Percentiles rank a stretch among this genome's conserved stretches.
phyloP scores from a whole-genome alignment of 2,329 filamentous ascomycete species.

The Phaeoacremonium minimum region DNA sequence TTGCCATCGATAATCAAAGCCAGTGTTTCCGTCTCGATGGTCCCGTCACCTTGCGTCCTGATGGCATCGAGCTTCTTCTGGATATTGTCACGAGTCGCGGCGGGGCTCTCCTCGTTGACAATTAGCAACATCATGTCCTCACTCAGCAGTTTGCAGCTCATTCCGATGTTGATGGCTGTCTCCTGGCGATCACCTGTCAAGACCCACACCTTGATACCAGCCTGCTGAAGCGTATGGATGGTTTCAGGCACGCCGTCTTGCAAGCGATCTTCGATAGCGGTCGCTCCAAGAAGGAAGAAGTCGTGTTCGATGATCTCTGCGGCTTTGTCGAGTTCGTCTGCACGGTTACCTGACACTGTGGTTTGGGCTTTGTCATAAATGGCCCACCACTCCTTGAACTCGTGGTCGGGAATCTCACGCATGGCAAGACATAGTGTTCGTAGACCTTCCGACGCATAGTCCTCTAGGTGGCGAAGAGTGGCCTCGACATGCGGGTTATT shows the following conservation, averaged over 20 bases:
- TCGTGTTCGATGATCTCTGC: slow-evolving; percentile 93
- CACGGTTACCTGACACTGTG: slow-evolving; percentile 86
- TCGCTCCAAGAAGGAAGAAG: slow-evolving; percentile 86
- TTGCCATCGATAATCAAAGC: slow-evolving; percentile 96
- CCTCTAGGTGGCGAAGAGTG: slow-evolving; percentile 94
- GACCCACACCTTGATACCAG: slow-evolving; percentile 98
- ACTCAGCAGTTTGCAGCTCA: slow-evolving; percentile 97
- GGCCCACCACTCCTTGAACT: slow-evolving; percentile 82
- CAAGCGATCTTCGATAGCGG: slow-evolving; percentile 92
- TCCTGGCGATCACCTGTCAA: slow-evolving; percentile 96
- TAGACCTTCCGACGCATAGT: slow-evolving; percentile 94
- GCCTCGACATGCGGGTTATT: slow-evolving; percentile 83
- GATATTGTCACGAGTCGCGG: slow-evolving; percentile 80
- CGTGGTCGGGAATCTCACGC: slow-evolving; percentile 85
- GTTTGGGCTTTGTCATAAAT: slow-evolving; percentile 86
- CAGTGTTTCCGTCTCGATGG: slow-evolving; percentile 77
- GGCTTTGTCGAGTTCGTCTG: slow-evolving; percentile 94
- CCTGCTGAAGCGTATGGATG: slow-evolving; percentile 93
- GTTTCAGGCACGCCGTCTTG: slow-evolving; percentile 98
- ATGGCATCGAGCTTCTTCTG: slow-evolving; percentile 93
- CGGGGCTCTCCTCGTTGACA: slow-evolving; percentile 82
- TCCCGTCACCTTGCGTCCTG: slow-evolving; percentile 71
- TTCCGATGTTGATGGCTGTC: slow-evolving; percentile 98
- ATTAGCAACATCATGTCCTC: slow-evolving; percentile 99
- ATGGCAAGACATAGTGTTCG: slow-evolving; percentile 92